Evolutionary conservation across 208 protist genomes (phyloP), one percentile per base, ranked within the genome.

Genomic region (Sergeia podlipaevii): DNA sequence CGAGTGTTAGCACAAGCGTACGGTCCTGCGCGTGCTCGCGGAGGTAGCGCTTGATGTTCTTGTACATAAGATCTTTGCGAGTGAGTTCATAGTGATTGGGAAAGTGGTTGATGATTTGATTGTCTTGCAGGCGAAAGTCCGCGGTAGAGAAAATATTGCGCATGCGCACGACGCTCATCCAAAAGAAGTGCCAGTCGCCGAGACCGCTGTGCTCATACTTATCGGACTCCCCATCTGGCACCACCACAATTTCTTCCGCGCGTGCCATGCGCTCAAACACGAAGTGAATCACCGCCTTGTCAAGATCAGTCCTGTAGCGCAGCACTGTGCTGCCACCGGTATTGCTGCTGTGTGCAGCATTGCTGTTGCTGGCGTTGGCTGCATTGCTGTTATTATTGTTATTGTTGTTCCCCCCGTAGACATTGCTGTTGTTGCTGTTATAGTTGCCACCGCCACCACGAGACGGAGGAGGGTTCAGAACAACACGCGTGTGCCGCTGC

Each of bases 61-160:
- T 97, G 53, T 98, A 95, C 88, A 99, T 97, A 45, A 97, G 66
- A 63, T 99, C 97, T 60, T 99, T 99, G 6, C 96, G 67, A 8
- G 97, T 98, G 24, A 99, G 75, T 74, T 98, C 96, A 45, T 91
- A 95, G 71, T 98, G 95, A 61, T 98, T 97, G n/a, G 97, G 97
- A 52, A 98, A 99, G 79, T 99, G 97, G 70, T 98, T 98, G 60
- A 99, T 86, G 52, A 96, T 85, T 53, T 97, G 91, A 6, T 70
- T 58, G 28, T 97, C 91, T 23, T 77, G 65, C 32, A 93, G 77
- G 36, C 88, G 68, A 46, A 85, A 88, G 26, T 85, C 74, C 24
- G 70, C 65, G 13, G 75, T 70, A 34, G 65, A 70, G 56, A 97
- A 85, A 18, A 95, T 59, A 42, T 57, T 67, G 4, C 82, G 78